Base-by-base conservation (phyloP, 2,329 filamentous ascomycete genomes). In the Sodiomyces alkalinus region DNA sequence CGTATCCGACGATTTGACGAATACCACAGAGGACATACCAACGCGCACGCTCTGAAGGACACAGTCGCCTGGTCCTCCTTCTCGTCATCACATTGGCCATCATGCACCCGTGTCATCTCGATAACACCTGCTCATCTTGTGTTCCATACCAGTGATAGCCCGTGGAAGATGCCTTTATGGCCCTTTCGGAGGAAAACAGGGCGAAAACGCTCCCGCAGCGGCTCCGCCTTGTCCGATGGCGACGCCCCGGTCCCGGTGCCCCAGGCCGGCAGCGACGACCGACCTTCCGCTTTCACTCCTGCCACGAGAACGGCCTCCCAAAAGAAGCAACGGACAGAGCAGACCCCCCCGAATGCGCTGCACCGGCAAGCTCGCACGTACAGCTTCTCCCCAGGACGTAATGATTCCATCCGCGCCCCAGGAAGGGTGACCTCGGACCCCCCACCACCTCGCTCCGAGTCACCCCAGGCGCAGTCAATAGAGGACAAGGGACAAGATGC, bases 161-260 rank as follows among this genome's bases (percentile, higher is more conserved):
- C 23, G n/a, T 34, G 36, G 27, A 51, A 37, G 32, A 87, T 87
- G 80, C 72, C 76, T 49, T 60, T 86, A 53, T 92, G 82, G 83
- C 80, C 76, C 36, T 92, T 92, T 54, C 66, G 75, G 53, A 74
- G 77, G 46, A 76, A 67, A 56, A 75, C 68, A 55, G 75, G 73
- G 53, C 74, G 74, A 54, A 71, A 62, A 53, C 60, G 64, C 46
- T 52, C 61, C 37, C 55, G 58, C 34, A 57, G 56, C 39, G 51
- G 70, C 51, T 66, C 63, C 41, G 64, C 64, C 41, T 53, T 67
- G 39, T 55, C 64, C 34, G 65, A 65, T 43, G 52, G 34, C 7
- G 52, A 55, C 17, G 46, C 44, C 20, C 33, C 34, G 8, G 26
- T 34, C 19, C 33, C 38, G 12, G 25, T 33, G 6, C 19, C 31